A percentile compares a stretch with the other conserved stretches of the same genome.
phyloP scores from a whole-genome alignment of 495 filamentous ascomycete species.

The Aspergillus sclerotioniger region DNA sequence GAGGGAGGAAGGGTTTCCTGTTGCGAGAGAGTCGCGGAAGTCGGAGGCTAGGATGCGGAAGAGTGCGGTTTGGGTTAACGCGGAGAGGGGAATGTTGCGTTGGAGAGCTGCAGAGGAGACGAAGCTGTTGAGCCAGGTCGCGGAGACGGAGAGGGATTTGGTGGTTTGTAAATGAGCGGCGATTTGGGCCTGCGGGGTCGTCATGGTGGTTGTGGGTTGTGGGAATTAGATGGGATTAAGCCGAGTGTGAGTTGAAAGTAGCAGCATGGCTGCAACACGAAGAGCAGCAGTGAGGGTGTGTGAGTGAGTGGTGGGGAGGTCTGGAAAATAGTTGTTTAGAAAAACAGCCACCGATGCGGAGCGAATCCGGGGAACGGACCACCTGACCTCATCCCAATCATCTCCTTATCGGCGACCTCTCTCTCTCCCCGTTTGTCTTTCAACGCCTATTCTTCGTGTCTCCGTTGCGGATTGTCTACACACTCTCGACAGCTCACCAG shows the following conservation, averaged over 20 bases:
- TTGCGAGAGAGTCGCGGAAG: conserved; percentile 60
- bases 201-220: conserved; percentile 26
- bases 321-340: conserved; percentile 2
- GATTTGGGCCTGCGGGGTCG: conserved; percentile 38
- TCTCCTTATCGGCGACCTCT: not conserved
- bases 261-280: not conserved
- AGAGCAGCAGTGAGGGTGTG: no score
- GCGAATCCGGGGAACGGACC: conserved; percentile 15
- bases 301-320: not conserved
- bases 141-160: conserved; percentile 44
- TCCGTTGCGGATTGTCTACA: conserved; percentile 9
- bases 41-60: conserved; percentile 79
- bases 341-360: conserved; percentile 5
- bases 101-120: conserved; percentile 32
- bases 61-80: conserved; percentile 73
- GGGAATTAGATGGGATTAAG: not conserved
- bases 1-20: conserved; percentile 38
- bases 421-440: conserved; percentile 11
- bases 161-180: conserved; percentile 40
- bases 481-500: conserved; percentile 1
- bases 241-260: not conserved
- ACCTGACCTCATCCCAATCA: not conserved
- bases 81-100: conserved; percentile 63
- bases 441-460: conserved; percentile 12
- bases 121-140: conserved; percentile 44